Evolutionary conservation across 2,329 filamentous ascomycete genomes (phyloP).

Genomic region (Pseudomassariella vexata): DNA sequence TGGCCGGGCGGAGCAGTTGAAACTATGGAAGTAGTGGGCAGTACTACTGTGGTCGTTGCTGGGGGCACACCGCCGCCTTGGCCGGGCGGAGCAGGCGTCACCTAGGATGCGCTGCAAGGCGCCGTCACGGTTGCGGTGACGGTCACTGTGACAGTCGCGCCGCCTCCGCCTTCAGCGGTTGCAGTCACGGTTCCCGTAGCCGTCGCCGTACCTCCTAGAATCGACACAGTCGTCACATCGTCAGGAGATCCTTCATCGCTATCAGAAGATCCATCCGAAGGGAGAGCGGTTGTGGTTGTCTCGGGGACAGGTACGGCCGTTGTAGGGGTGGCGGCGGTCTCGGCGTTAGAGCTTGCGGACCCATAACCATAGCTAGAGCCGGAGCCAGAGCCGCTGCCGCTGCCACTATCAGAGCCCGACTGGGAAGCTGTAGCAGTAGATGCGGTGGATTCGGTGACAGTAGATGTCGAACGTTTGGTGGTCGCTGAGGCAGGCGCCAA

Average conservation of each 20-base stretch:
- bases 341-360: not conserved
- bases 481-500: not conserved
- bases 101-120: constrained; percentile 13
- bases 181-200: constrained; percentile 9
- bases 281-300: not conserved
- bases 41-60: not conserved
- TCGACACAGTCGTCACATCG: constrained; percentile 10
- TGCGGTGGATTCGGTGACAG: not conserved
- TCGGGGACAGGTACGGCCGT: not conserved
- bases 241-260: not conserved
- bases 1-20: constrained; percentile 3
- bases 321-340: constrained; percentile 1
- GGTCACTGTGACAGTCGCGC: constrained; percentile 21
- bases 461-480: no score
- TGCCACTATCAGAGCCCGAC: constrained; percentile 4
- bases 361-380: constrained; percentile 3
- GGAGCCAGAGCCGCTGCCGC: constrained; percentile 4
- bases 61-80: constrained; percentile 3
- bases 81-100: constrained; percentile 5
- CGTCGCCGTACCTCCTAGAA: constrained; percentile 7
- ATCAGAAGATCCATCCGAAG: constrained; percentile 3
- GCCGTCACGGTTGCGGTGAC: constrained; percentile 20
- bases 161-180: no score
- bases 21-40: constrained; percentile 7
- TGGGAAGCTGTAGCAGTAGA: no score